These are phyloP conservation scores for Yamadazyma sp. DNA, from an alignment of 805 yeast species.

Conservation along the genomic window DNA sequence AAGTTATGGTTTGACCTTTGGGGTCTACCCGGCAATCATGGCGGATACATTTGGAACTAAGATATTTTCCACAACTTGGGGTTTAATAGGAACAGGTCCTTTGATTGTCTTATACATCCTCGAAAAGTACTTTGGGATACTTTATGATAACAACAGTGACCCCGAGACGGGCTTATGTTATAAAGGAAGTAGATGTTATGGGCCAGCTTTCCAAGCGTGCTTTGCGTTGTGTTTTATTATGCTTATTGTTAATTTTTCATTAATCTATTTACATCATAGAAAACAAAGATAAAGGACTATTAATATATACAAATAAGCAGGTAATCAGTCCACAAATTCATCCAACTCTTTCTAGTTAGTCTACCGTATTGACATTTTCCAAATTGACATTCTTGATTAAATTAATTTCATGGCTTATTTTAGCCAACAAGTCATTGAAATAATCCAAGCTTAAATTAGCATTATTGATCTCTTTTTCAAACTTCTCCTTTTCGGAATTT, in stretches of 20 bases:
- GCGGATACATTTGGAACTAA: conserved; percentile 71
- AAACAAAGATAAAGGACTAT: conserved; percentile 3
- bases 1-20: conserved; percentile 69
- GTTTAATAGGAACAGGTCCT: conserved; percentile 70
- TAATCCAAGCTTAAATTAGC: conserved; percentile 56
- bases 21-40: conserved; percentile 70
- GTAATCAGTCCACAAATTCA: background rate
- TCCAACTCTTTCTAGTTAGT: conserved; percentile 10
- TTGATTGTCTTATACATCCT: conserved; percentile 50
- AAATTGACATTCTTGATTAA: conserved; percentile 42
- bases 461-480: conserved; percentile 48
- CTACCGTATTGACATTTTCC: conserved; percentile 41
- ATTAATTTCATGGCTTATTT: conserved; percentile 41
- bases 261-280: conserved; percentile 26
- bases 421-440: conserved; percentile 48
- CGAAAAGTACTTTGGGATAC: conserved; percentile 53
- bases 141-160: conserved; percentile 45
- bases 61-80: conserved; percentile 75
- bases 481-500: conserved; percentile 53
- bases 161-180: conserved; percentile 39
- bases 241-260: conserved; percentile 18
- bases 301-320: conserved; percentile 2
- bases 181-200: conserved; percentile 36
- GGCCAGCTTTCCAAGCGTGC: conserved; percentile 33
- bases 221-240: conserved; percentile 26